phyloP scores from a whole-genome alignment of 139 green algal genomes.

The Chlorella sp. region DNA sequence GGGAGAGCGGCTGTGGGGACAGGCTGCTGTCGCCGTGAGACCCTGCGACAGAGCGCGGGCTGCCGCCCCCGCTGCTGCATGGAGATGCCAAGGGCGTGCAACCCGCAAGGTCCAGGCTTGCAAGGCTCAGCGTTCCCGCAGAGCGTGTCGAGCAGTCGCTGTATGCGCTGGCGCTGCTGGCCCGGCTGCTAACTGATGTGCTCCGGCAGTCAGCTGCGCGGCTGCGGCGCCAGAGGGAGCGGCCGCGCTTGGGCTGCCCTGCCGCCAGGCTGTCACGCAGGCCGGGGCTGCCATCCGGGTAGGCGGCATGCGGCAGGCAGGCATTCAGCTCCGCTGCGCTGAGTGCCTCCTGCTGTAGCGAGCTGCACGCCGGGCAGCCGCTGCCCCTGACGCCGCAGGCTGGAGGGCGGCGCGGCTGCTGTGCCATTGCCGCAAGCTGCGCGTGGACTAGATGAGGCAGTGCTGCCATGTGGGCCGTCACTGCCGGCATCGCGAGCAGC shows the following conservation, averaged over 20 bases:
- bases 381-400: not conserved
- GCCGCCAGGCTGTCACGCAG: not conserved
- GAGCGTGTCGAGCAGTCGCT: not conserved
- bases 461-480: not conserved
- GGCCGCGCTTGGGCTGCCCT: not conserved
- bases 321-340: not conserved
- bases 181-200: not conserved
- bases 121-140: not conserved
- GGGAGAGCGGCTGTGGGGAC: no score
- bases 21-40: no score
- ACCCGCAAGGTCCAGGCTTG: not conserved
- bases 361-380: not conserved
- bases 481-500: not conserved
- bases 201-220: not conserved
- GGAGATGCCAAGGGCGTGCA: no score
- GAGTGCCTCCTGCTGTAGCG: not conserved
- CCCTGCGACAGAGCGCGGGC: no score
- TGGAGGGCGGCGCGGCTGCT: not conserved
- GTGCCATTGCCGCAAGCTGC: not conserved
- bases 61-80: no score
- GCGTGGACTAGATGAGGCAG: not conserved
- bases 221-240: not conserved
- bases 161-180: not conserved
- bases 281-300: not conserved
- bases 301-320: conserved; percentile 1